A percentile compares a stretch with the other conserved stretches of the same genome.
phyloP scores from a whole-genome alignment of 805 yeast genomes.

The Ogataea ganodermae region DNA sequence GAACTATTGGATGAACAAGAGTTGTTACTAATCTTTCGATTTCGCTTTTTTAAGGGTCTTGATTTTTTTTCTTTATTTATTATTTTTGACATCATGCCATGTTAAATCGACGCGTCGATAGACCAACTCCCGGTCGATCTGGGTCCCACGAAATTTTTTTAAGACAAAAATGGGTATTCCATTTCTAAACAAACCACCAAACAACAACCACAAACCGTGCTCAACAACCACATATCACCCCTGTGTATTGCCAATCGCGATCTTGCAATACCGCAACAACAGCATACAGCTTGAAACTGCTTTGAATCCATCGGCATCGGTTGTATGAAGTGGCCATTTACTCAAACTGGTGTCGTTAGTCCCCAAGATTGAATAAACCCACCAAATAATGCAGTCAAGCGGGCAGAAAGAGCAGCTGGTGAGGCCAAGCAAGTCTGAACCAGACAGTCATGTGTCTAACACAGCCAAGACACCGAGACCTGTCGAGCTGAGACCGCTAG shows the following conservation, averaged over 20 bases:
- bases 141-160: background rate
- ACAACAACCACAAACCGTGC: background rate
- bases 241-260: background rate
- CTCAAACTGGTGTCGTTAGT: background rate
- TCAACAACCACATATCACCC: background rate
- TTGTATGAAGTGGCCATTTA: background rate
- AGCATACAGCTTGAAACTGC: background rate
- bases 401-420: background rate
- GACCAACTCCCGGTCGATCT: background rate
- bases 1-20: too few species aligned
- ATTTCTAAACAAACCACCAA: background rate
- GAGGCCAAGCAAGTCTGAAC: too few species aligned
- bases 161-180: background rate
- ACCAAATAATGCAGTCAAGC: background rate
- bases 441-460: too few species aligned
- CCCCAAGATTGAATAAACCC: too few species aligned
- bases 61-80: background rate
- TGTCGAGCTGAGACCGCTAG: constrained; percentile 39
- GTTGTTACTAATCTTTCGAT: background rate
- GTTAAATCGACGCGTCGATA: constrained; percentile 2
- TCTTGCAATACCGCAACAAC: background rate
- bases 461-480: background rate
- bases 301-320: background rate
- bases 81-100: background rate
- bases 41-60: background rate